Conservation (phyloP, 2,329 filamentous ascomycete species). For the Fusarium tanahbumbuense region DNA sequence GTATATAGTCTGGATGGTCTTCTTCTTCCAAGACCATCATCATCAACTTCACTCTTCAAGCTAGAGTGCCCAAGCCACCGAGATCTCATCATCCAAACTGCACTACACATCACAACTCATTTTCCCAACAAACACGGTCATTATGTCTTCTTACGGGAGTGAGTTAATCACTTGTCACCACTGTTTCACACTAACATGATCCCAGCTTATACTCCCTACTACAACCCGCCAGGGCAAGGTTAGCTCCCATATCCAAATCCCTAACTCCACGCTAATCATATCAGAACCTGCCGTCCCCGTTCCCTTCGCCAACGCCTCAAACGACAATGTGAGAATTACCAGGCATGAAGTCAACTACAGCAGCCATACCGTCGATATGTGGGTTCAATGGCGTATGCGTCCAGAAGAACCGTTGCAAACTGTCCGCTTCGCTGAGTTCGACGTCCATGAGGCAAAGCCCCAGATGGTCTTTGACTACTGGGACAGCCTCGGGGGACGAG, state of each 20-base stretch:
- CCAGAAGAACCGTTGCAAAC: accelerated
- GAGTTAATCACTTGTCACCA: not conserved
- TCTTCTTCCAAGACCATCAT: not conserved
- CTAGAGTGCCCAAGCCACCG: accelerated
- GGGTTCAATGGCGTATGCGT: not conserved
- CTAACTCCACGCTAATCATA: not conserved
- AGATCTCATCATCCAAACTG: not conserved
- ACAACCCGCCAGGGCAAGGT: not conserved
- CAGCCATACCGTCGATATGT: not conserved
- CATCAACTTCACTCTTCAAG: not conserved
- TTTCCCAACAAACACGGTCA: not conserved
- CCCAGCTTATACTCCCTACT: not conserved
- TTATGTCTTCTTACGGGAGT: not conserved
- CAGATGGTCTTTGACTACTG: not conserved
- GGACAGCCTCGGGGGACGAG: not conserved
- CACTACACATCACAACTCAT: not conserved
- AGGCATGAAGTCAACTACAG: not conserved
- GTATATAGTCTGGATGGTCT: not conserved
- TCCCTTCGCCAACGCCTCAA: accelerated
- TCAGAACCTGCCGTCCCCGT: not conserved
- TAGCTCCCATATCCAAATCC: accelerated
- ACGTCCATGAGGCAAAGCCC: not conserved
- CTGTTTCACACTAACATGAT: not conserved
- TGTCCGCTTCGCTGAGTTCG: not conserved
- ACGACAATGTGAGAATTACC: not conserved